These are phyloP conservation scores for Stachybotrys echinatus DNA, from an alignment of 2,329 filamentous ascomycete genomes.

Conservation along the genomic window DNA sequence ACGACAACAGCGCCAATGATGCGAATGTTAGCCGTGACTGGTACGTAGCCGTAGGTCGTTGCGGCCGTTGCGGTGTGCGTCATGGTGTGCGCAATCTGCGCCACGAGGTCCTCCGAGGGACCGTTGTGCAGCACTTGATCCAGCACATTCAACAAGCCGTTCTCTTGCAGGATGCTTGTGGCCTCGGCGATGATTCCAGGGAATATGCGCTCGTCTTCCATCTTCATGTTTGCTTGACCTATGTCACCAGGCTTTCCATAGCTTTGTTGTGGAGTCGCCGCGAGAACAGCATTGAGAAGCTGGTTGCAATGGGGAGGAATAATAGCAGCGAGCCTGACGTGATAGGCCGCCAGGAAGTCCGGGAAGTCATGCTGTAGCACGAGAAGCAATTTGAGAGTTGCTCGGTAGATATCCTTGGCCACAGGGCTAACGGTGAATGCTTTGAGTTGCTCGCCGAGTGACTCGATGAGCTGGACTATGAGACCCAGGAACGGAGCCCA, in stretches of 20 bases:
- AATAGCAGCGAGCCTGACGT: constrained; percentile 73
- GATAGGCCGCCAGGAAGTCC: constrained; percentile 85
- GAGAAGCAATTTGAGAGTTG: constrained; percentile 74
- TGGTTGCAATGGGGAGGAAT: constrained; percentile 83
- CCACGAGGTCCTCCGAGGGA: constrained; percentile 66
- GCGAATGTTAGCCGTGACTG: constrained; percentile 61
- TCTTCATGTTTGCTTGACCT: background rate
- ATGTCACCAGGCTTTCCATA: constrained; percentile 74
- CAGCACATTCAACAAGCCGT: constrained; percentile 53
- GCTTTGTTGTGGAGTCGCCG: constrained; percentile 66
- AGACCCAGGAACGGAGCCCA: constrained; percentile 73
- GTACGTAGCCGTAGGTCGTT: constrained; percentile 61
- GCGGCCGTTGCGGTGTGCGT: constrained; percentile 52
- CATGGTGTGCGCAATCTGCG: constrained; percentile 70
- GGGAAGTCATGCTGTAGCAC: constrained; percentile 92
- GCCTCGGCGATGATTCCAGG: constrained; percentile 63
- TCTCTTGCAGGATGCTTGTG: constrained; percentile 45
- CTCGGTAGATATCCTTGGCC: constrained; percentile 80
- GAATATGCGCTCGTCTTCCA: constrained; percentile 64
- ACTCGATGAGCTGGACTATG: constrained; percentile 65
- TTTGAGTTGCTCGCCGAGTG: constrained; percentile 76
- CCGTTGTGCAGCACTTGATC: constrained; percentile 56
- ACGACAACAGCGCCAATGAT: constrained; percentile 80
- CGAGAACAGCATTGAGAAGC: constrained; percentile 81
- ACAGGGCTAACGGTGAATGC: constrained; percentile 61